Conservation (phyloP, 192 early-diverging fungal species). For the Entomortierella chlamydospora region DNA sequence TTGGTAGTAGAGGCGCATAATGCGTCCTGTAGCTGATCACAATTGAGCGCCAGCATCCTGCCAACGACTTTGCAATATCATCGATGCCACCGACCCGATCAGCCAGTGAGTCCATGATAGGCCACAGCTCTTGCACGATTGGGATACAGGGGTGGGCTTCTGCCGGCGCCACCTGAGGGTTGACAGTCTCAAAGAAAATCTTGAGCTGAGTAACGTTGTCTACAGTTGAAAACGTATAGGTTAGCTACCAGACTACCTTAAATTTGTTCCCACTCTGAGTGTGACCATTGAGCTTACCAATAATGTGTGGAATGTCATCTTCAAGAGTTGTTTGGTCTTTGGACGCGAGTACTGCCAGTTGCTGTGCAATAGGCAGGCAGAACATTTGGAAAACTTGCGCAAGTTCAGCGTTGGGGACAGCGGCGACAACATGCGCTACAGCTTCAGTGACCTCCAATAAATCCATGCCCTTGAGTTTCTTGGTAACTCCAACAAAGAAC, state of each 20-base stretch:
- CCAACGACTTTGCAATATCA: conserved; percentile 62
- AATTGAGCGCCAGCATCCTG: conserved; percentile 67
- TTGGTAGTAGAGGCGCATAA: conserved; percentile 66
- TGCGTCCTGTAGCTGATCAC: conserved; percentile 67
- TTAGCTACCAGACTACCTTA: neutral
- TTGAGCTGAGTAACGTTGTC: conserved; percentile 70
- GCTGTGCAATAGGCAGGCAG: conserved; percentile 77
- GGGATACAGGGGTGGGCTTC: conserved; percentile 74
- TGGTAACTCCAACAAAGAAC: conserved; percentile 83
- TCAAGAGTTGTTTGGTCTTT: conserved; percentile 51
- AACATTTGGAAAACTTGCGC: conserved; percentile 76
- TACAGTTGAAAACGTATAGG: conserved; percentile 8
- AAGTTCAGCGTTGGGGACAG: conserved; percentile 72
- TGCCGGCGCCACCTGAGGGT: conserved; percentile 57
- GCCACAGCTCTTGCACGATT: conserved; percentile 79
- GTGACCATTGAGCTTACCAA: conserved; percentile 8
- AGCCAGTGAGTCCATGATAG: conserved; percentile 72
- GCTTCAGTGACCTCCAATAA: conserved; percentile 86
- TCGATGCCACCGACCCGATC: conserved; percentile 60
- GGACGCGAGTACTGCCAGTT: conserved; percentile 70
- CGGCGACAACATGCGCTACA: conserved; percentile 88
- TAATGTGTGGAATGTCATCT: conserved; percentile 53
- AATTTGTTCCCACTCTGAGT: neutral
- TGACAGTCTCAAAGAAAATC: conserved; percentile 69
- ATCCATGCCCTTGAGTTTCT: conserved; percentile 76